These are phyloP conservation scores for Candida suzukii DNA, from an alignment of 805 yeast genomes.

Conservation along the genomic window DNA sequence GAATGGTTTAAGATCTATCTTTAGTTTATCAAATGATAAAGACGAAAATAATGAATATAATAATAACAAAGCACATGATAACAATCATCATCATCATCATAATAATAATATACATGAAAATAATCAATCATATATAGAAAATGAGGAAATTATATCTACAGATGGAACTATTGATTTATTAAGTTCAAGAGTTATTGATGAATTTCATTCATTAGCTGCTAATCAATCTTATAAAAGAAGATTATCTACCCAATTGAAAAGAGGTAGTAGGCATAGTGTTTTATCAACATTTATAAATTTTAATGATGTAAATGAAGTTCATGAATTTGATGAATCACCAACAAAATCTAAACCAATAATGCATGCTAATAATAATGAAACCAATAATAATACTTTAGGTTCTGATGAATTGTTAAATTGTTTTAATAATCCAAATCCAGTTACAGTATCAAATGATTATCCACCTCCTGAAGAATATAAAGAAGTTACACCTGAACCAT, in stretches of 20 bases:
- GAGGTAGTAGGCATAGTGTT: constrained; percentile 12
- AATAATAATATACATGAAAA: background rate
- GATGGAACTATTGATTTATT: constrained; percentile 47
- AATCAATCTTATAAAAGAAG: constrained; percentile 12
- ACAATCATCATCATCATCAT: background rate
- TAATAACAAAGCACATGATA: background rate
- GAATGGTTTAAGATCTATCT: background rate
- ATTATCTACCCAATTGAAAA: constrained; percentile 17
- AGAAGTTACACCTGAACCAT: constrained; percentile 1
- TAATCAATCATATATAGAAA: background rate
- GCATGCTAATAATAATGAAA: too few species aligned
- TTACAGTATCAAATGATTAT: background rate
- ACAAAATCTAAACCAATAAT: constrained; percentile 6
- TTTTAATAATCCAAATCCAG: background rate
- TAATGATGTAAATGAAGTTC: constrained; percentile 8
- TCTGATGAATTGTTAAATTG: background rate
- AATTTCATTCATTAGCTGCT: constrained; percentile 38
- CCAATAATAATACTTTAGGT: background rate
- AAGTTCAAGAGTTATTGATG: constrained; percentile 66
- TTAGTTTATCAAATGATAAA: background rate
- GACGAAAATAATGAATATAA: background rate
- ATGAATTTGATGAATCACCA: constrained; percentile 15
- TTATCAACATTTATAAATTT: constrained; percentile 13
- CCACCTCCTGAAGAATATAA: background rate
- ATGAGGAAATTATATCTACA: background rate